phyloP scores from a whole-genome alignment of 1,284 basidiomycete species.

The Cryptococcus maquisensis region DNA sequence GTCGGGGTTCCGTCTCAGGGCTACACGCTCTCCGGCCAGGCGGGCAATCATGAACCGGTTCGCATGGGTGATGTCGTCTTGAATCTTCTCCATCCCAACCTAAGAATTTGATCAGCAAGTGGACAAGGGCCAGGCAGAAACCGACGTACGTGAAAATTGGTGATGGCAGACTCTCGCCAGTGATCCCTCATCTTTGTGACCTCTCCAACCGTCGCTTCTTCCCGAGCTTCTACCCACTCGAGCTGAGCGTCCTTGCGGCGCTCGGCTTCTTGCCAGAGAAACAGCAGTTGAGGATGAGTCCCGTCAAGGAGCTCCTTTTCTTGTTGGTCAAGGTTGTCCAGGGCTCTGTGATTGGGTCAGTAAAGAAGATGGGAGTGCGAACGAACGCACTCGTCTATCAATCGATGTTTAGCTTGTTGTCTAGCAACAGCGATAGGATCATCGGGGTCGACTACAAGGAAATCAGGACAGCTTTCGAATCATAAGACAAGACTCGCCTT shows the following conservation, averaged over 20 bases:
- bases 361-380: neutral
- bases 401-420: slow-evolving; percentile 27
- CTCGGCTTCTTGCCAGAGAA: slow-evolving; percentile 31
- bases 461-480: neutral
- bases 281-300: slow-evolving; percentile 26
- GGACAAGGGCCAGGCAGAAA: neutral
- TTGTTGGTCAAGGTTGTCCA: slow-evolving; percentile 32
- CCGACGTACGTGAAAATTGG: slow-evolving; percentile 20
- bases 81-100: slow-evolving; percentile 24
- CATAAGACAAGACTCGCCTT: slow-evolving; percentile 22
- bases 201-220: slow-evolving; percentile 15
- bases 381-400: slow-evolving; percentile 30
- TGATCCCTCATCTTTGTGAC: slow-evolving; percentile 16
- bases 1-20: slow-evolving; percentile 20
- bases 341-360: slow-evolving; percentile 19
- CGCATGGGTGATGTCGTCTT: slow-evolving; percentile 16
- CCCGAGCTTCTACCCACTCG: slow-evolving; percentile 12
- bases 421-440: slow-evolving; percentile 39
- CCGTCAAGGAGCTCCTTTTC: slow-evolving; percentile 21
- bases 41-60: slow-evolving; percentile 20
- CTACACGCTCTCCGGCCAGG: slow-evolving; percentile 22
- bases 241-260: slow-evolving; percentile 16
- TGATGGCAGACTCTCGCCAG: slow-evolving; percentile 6
- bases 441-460: slow-evolving; percentile 39
- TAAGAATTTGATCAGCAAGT: neutral